Evolutionary conservation across 108 stramenopile genomes (phyloP), one percentile per base, ranked within the genome.

Genomic region (Cyclotella kingstonii): DNA sequence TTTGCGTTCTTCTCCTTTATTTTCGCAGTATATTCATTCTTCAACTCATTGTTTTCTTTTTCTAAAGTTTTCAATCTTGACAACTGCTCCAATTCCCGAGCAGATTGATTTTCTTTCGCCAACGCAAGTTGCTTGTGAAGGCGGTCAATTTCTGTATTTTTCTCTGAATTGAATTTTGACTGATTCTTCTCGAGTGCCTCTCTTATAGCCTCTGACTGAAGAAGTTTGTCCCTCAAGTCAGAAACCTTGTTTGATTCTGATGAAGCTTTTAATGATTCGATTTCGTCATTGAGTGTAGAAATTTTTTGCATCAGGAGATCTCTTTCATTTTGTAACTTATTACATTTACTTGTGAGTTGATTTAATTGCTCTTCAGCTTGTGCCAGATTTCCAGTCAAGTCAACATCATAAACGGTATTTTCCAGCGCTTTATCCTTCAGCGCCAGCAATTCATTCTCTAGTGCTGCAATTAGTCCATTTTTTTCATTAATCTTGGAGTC

Each of bases 1-100:
- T 75, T 85, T 19, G 76, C 65, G 56, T 88, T 78, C 68, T 89
- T 86, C 45, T 80, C 73, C 55, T 78, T 67, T 33, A 92, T 52
- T 58, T 76, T 74, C 5, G 64, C 60, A 42, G 79, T 34, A 39
- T 83, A 73, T 12, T 92, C 77, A 27, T 81, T 81, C 34, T 76
- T 33, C 17, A 85, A 33, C 14, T 73, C 77, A 2, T 43, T 42
- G 40, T 87, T 84, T 50, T 87, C 79, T 3, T 36, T 50, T 46
- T 87, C 81, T 19, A 88, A 66, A 5, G 35, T 21, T 22, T 75
- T 70, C 8, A 86, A 48, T 41, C 68, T 58, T 39, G 36, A 28
- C 27, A 68, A 25, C 44, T 77, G 77, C 21, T 86, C 86, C 29
- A 65, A 53, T 21, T 75, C 56, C 19, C 65, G 60, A 29, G 79